phyloP scores from a whole-genome alignment of 371 early-diverging fungal genomes.

The Sporodiniella umbellata region DNA sequence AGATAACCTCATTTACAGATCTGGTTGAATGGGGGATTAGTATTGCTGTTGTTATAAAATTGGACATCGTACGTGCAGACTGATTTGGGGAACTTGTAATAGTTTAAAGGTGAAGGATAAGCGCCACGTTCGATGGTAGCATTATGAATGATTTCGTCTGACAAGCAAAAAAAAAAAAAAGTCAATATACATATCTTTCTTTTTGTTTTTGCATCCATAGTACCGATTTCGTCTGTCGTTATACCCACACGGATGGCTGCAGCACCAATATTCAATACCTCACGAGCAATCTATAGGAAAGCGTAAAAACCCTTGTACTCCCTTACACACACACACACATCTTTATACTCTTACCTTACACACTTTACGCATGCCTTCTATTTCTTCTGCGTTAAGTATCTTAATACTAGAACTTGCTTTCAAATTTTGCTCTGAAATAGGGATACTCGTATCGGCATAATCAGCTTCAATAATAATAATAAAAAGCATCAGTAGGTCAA shows the following conservation, averaged over 20 bases:
- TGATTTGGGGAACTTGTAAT: conserved; percentile 89
- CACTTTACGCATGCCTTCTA: conserved; percentile 79
- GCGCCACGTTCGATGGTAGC: conserved; percentile 82
- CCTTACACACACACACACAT: too few species aligned
- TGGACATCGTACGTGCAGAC: conserved; percentile 85
- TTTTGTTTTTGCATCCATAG: neutral
- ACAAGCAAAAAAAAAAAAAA: too few species aligned
- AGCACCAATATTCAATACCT: conserved; percentile 82
- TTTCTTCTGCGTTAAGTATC: conserved; percentile 66
- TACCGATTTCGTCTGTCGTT: conserved; percentile 88
- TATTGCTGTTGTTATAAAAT: too few species aligned
- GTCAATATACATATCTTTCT: neutral
- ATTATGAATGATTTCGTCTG: conserved; percentile 83
- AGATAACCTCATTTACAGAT: conserved; percentile 74
- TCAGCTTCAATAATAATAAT: conserved; percentile 59
- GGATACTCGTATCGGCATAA: conserved; percentile 73
- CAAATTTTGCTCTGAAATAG: conserved; percentile 68
- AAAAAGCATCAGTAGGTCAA: too few species aligned
- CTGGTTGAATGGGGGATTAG: conserved; percentile 12
- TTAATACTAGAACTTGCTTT: conserved; percentile 62
- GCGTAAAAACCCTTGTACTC: neutral
- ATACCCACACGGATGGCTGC: conserved; percentile 80
- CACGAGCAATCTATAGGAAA: conserved; percentile 65
- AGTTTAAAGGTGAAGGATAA: conserved; percentile 96
- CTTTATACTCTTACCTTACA: conserved; percentile 71